Evolutionary conservation across 352 stramenopile genomes (phyloP).

Genomic region (Phytophthora pistaciae): DNA sequence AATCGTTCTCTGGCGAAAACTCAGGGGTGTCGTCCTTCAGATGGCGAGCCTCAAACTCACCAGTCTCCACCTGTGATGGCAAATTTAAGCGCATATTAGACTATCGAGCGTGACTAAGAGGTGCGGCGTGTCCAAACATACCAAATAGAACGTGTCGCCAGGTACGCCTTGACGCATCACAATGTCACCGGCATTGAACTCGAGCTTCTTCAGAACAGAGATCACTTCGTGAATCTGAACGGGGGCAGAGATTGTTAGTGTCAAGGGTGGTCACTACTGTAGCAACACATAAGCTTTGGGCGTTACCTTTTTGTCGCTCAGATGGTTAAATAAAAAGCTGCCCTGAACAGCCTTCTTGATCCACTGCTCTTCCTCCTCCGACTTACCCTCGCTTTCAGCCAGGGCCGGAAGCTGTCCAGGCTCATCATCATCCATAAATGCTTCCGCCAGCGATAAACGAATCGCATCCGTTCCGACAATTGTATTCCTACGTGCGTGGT

Average conservation of each 20-base stretch:
- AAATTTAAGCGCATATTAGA: not conserved
- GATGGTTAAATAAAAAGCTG: slow-evolving; percentile 95
- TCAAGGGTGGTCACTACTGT: not conserved
- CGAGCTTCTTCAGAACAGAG: slow-evolving; percentile 84
- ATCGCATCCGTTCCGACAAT: slow-evolving; percentile 90
- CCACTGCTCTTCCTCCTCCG: slow-evolving; percentile 79
- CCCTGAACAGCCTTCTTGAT: slow-evolving; percentile 91
- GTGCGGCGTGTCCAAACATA: slow-evolving; percentile 34
- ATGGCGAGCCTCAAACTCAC: slow-evolving; percentile 83
- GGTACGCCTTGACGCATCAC: slow-evolving; percentile 94
- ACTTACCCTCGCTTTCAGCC: slow-evolving; percentile 63
- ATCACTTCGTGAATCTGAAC: slow-evolving; percentile 86
- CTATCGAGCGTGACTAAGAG: not conserved
- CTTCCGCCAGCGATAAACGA: slow-evolving; percentile 77
- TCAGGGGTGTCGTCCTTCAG: slow-evolving; percentile 41
- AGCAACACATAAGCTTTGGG: not conserved
- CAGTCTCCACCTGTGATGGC: slow-evolving; percentile 63
- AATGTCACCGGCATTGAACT: slow-evolving; percentile 87
- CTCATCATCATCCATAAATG: slow-evolving; percentile 50
- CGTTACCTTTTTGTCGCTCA: slow-evolving; percentile 87
- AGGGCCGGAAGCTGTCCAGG: slow-evolving; percentile 24
- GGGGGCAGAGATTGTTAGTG: not conserved
- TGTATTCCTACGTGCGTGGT: slow-evolving; percentile 74
- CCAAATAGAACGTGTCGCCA: slow-evolving; percentile 95
- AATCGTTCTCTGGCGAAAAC: slow-evolving; percentile 23